Evolutionary conservation across 352 stramenopile genomes (phyloP).

Genomic region (Halophytophthora batemanensis): DNA sequence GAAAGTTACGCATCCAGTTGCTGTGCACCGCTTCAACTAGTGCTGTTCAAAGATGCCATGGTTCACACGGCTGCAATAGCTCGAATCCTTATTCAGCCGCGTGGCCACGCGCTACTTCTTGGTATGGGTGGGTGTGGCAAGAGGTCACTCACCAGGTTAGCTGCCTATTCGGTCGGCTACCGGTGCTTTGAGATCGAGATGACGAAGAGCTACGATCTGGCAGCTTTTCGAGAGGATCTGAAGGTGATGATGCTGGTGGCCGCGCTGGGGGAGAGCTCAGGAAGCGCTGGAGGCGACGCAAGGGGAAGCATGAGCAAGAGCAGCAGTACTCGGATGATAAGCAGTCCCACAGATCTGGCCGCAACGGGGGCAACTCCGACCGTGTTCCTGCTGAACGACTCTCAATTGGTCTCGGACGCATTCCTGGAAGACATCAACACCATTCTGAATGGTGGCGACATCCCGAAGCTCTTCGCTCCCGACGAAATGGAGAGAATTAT

Average conservation of each 20-base stretch:
- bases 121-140: slow-evolving; percentile 87
- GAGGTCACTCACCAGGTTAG: slow-evolving; percentile 74
- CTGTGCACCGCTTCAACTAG: slow-evolving; percentile 38
- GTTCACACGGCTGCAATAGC: slow-evolving; percentile 83
- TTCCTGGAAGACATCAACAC: slow-evolving; percentile 90
- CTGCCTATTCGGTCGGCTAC: slow-evolving; percentile 73
- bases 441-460: slow-evolving; percentile 80
- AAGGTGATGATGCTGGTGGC: slow-evolving; percentile 59
- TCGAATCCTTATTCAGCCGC: slow-evolving; percentile 77
- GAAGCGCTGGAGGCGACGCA: slow-evolving; percentile 1
- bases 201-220: slow-evolving; percentile 79
- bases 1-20: not conserved
- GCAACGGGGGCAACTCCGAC: slow-evolving; percentile 26
- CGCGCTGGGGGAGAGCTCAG: slow-evolving; percentile 29
- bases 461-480: slow-evolving; percentile 82
- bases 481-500: slow-evolving; percentile 87
- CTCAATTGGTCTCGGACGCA: slow-evolving; percentile 75
- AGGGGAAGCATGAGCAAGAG: not conserved
- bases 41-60: slow-evolving; percentile 85
- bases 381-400: slow-evolving; percentile 82
- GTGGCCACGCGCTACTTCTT: slow-evolving; percentile 85
- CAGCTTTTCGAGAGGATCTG: slow-evolving; percentile 87
- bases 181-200: slow-evolving; percentile 81
- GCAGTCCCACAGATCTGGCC: not conserved
- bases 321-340: slow-evolving; percentile 5